phyloP scores from a whole-genome alignment of 768 basidiomycete species.

The Tulasnella calospora region DNA sequence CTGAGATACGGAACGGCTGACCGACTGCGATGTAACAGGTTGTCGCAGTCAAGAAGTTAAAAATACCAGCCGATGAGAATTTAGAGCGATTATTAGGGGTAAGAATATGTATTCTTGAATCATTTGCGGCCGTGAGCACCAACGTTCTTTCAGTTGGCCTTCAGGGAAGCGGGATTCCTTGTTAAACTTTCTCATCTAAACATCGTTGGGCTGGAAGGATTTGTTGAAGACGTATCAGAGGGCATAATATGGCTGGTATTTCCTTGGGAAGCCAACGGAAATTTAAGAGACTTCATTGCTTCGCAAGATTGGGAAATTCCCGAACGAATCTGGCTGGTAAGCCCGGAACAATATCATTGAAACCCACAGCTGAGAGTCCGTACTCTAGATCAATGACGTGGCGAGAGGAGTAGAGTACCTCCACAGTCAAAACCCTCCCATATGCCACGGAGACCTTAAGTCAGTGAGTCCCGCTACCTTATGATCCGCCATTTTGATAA shows the following conservation, averaged over 20 bases:
- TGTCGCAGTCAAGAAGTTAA: neutral
- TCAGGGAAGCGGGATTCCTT: neutral
- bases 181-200: neutral
- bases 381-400: neutral
- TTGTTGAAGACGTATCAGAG: neutral
- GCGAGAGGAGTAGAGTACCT: neutral
- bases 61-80: neutral
- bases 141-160: neutral
- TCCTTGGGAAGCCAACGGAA: neutral
- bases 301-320: neutral
- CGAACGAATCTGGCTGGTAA: neutral
- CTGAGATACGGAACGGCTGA: neutral
- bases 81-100: neutral
- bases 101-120: neutral
- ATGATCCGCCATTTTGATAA: neutral
- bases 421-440: neutral
- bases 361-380: neutral
- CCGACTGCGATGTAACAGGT: neutral
- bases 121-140: neutral
- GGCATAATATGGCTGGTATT: neutral
- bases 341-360: neutral
- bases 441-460: neutral
- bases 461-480: neutral
- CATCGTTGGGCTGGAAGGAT: neutral
- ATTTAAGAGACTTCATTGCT: neutral